Conservation (phyloP, 2,329 filamentous ascomycete genomes). For the Thielaviopsis ethacetica region DNA sequence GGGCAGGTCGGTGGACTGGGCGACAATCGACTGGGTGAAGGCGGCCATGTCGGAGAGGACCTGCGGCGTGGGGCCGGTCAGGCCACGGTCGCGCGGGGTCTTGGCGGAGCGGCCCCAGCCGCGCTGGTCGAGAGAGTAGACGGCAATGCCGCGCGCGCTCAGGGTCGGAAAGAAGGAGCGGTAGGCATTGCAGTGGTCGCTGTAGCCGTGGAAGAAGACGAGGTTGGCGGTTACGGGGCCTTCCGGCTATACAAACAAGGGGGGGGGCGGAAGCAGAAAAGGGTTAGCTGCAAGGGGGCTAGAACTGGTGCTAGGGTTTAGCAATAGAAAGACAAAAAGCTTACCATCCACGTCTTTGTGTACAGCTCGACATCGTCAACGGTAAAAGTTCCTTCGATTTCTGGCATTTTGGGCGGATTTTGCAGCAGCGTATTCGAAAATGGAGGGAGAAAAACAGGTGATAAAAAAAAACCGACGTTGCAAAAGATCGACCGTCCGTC, state of each 20-base stretch:
- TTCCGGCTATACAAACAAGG: constrained; percentile 28
- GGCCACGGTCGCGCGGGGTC: constrained; percentile 45
- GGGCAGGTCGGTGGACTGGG: constrained; percentile 41
- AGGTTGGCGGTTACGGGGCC: constrained; percentile 49
- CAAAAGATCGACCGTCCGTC: too few species aligned
- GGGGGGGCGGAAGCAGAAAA: neutral
- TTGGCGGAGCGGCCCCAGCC: constrained; percentile 70
- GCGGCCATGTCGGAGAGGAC: constrained; percentile 67
- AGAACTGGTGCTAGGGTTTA: neutral
- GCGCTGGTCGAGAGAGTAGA: constrained; percentile 67
- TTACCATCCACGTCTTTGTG: constrained; percentile 42
- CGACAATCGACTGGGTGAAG: constrained; percentile 39
- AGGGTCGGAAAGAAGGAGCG: constrained; percentile 56
- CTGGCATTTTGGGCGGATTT: constrained; percentile 11
- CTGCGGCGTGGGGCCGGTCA: constrained; percentile 54
- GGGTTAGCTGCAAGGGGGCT: neutral
- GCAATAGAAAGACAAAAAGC: constrained; percentile 15
- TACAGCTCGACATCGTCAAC: constrained; percentile 30
- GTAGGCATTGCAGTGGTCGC: constrained; percentile 69
- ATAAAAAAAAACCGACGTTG: neutral
- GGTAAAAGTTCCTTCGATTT: constrained; percentile 34
- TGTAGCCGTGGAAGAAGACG: constrained; percentile 79
- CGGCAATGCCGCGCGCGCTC: constrained; percentile 54
- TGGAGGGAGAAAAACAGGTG: neutral
- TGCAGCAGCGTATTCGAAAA: neutral